Evolutionary conservation across 1,139 yeast genomes (phyloP).

Genomic region (Blastobotrys apis): DNA sequence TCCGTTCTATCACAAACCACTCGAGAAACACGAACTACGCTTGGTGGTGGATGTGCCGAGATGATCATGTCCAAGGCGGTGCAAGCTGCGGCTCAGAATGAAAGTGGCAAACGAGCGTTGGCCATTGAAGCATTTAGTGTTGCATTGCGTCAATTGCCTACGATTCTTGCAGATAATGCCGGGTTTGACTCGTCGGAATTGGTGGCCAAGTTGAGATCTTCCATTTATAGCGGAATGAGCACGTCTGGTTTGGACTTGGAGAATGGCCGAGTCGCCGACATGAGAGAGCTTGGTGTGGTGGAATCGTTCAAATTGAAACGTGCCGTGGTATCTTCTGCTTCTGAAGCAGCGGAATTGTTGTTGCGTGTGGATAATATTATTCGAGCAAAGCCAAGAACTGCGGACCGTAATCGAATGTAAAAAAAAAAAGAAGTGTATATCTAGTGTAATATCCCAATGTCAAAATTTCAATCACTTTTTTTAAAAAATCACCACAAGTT

Average conservation of each 20-base stretch:
- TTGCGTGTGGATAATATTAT: conserved; percentile 90
- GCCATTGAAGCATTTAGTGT: conserved; percentile 94
- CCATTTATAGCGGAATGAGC: conserved; percentile 87
- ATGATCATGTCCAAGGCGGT: conserved; percentile 98
- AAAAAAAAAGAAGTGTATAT: background rate
- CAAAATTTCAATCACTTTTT: background rate
- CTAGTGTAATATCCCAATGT: background rate
- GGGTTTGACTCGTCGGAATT: conserved; percentile 93
- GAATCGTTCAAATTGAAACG: conserved; percentile 88
- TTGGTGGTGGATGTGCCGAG: conserved; percentile 98
- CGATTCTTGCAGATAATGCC: conserved; percentile 93
- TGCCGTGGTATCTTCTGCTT: conserved; percentile 93
- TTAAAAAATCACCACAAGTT: too few species aligned
- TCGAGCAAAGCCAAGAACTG: conserved; percentile 95
- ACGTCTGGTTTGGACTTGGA: conserved; percentile 89
- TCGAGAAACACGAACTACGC: conserved; percentile 85
- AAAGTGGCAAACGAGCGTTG: conserved; percentile 86
- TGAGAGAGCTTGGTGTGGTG: conserved; percentile 89
- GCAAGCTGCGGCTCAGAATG: conserved; percentile 90
- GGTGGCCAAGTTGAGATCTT: conserved; percentile 84
- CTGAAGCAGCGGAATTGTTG: conserved; percentile 95
- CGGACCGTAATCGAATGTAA: conserved; percentile 53
- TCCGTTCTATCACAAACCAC: conserved; percentile 96
- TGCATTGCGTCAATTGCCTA: conserved; percentile 92
- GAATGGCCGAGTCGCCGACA: conserved; percentile 80